Conservation (phyloP, 1,284 basidiomycete species). For the Volvariella surrecta region DNA sequence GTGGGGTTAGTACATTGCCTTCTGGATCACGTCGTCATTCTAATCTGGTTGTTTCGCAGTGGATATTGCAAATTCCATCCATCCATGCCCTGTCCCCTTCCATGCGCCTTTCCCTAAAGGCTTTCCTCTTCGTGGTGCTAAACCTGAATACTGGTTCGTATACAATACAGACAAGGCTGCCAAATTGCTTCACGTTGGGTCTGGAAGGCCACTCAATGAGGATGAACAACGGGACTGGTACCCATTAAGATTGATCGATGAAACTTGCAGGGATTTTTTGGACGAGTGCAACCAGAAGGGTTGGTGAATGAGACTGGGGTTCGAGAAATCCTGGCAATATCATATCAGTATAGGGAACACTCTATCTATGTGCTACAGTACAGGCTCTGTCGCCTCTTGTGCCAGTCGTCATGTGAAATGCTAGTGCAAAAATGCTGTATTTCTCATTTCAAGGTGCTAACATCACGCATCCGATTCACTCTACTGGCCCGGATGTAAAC, state of each 20-base stretch:
- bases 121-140: not conserved
- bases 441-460: no score
- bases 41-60: not conserved
- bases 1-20: constrained; percentile 8
- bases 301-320: not conserved
- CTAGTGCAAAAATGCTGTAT: no score
- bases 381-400: no score
- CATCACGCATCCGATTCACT: no score
- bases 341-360: no score
- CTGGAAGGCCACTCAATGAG: not conserved
- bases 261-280: not conserved
- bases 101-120: constrained; percentile 1
- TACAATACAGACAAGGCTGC: constrained; percentile 1
- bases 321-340: no score
- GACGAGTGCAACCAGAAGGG: not conserved
- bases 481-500: no score
- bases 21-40: not conserved
- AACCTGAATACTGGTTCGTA: not conserved
- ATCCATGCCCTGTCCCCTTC: constrained; percentile 4
- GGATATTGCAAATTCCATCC: constrained; percentile 6
- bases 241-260: not conserved
- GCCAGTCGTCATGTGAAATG: no score
- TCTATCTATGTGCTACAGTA: no score
- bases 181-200: not conserved
- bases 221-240: not conserved